These are phyloP conservation scores for Rauvolfia tetraphylla DNA, from an alignment of 257 asterid species.

Conservation along the genomic window DNA sequence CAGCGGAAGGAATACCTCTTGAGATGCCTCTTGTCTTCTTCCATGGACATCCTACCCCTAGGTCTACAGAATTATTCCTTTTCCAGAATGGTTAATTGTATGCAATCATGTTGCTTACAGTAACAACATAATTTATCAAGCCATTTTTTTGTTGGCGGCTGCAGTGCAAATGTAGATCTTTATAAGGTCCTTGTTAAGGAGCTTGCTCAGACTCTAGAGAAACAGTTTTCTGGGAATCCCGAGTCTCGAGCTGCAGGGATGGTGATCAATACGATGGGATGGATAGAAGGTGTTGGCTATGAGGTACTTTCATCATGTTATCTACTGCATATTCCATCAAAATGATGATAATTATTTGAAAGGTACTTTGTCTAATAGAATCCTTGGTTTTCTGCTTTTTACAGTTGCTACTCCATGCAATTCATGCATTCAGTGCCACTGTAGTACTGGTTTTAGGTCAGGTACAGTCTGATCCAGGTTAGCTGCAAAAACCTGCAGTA, in stretches of 20 bases:
- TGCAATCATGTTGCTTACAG: not conserved
- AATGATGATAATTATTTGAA: not conserved
- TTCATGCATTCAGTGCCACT: slow-evolving; percentile 70
- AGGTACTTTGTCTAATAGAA: slow-evolving; percentile 4
- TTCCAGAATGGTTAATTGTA: not conserved
- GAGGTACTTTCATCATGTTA: slow-evolving; percentile 51
- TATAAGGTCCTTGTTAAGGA: slow-evolving; percentile 89
- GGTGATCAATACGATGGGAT: slow-evolving; percentile 98
- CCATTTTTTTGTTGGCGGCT: slow-evolving; percentile 29
- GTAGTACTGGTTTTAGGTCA: slow-evolving; percentile 96
- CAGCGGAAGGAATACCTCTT: slow-evolving; percentile 96
- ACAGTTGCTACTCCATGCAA: slow-evolving; percentile 95
- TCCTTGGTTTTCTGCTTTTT: slow-evolving; percentile 11
- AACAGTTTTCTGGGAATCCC: slow-evolving; percentile 70
- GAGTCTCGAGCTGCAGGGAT: slow-evolving; percentile 97
- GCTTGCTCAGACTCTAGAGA: slow-evolving; percentile 81
- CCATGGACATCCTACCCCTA: slow-evolving; percentile 85
- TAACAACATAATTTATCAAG: not conserved
- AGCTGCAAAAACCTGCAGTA: not conserved
- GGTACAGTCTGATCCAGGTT: slow-evolving; percentile 42
- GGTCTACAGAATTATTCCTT: slow-evolving; percentile 33
- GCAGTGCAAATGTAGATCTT: slow-evolving; percentile 82
- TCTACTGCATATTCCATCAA: not conserved
- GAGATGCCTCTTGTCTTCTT: slow-evolving; percentile 97
- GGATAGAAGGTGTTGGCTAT: slow-evolving; percentile 95